A percentile compares a stretch with the other conserved stretches of the same genome.
Conservation (phyloP, 2,329 filamentous ascomycete genomes). For the Neopestalotiopsis sp. region DNA sequence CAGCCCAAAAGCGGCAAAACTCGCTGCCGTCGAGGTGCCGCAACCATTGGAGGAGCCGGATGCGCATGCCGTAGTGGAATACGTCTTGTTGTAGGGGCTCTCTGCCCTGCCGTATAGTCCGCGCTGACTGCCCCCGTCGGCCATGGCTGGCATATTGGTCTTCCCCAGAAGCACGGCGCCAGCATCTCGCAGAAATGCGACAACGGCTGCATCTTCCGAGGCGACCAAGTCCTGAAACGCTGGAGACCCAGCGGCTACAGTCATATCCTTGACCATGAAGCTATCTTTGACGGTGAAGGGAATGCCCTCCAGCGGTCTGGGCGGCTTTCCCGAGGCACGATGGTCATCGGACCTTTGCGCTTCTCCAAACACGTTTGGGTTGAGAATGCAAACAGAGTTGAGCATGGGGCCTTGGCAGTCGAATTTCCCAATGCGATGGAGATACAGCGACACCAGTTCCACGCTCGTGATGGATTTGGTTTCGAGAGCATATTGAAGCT, state of each 20-base stretch:
- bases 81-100: conserved; percentile 60
- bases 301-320: conserved; percentile 57
- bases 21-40: conserved; percentile 54
- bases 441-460: conserved; percentile 50
- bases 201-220: conserved; percentile 57
- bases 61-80: conserved; percentile 58
- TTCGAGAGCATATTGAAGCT: conserved; percentile 48
- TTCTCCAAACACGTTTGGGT: conserved; percentile 49
- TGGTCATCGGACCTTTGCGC: conserved; percentile 52
- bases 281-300: conserved; percentile 64
- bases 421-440: conserved; percentile 52
- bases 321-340: conserved; percentile 41
- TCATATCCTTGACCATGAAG: conserved; percentile 60
- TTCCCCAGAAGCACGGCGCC: conserved; percentile 59
- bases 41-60: conserved; percentile 65
- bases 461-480: conserved; percentile 47
- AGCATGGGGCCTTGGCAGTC: conserved; percentile 47
- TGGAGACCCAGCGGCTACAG: conserved; percentile 58
- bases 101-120: conserved; percentile 62
- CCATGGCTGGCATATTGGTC: conserved; percentile 67
- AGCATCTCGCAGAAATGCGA: conserved; percentile 50
- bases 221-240: conserved; percentile 57
- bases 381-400: conserved; percentile 56
- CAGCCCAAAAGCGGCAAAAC: conserved; percentile 58
- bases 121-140: conserved; percentile 62